phyloP scores from a whole-genome alignment of 2,329 filamentous ascomycete genomes.

The Microdochium trichocladiopsis region DNA sequence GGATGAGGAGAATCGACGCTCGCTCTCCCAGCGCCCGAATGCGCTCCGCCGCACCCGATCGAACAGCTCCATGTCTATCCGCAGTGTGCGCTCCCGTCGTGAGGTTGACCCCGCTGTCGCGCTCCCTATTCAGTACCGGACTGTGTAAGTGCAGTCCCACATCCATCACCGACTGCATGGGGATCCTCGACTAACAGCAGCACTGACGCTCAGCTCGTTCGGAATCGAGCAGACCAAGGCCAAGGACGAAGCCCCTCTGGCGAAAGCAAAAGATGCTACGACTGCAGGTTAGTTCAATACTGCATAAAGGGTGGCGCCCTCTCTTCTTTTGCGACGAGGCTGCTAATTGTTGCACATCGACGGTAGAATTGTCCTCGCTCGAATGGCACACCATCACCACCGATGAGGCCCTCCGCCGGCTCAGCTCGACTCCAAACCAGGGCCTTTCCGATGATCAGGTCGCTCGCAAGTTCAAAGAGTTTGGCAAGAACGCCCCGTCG shows the following conservation, averaged over 20 bases:
- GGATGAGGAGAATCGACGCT: constrained; percentile 26
- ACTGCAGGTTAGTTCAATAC: constrained; percentile 22
- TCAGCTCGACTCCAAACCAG: constrained; percentile 45
- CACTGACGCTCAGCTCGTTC: constrained; percentile 30
- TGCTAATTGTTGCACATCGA: background rate
- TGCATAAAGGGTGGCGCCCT: background rate
- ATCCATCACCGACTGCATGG: background rate
- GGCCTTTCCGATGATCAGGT: constrained; percentile 57
- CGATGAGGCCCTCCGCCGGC: constrained; percentile 51
- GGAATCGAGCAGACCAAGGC: constrained; percentile 49
- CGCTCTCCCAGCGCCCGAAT: constrained; percentile 9
- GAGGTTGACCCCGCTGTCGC: constrained; percentile 31
- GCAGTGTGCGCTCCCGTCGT: constrained; percentile 26
- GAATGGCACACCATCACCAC: constrained; percentile 60
- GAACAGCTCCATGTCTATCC: constrained; percentile 31
- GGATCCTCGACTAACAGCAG: background rate
- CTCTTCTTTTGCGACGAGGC: background rate
- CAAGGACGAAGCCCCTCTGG: constrained; percentile 28
- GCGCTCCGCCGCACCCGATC: constrained; percentile 18
- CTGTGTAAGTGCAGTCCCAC: constrained; percentile 30
- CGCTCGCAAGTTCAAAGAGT: constrained; percentile 44
- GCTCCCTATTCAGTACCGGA: constrained; percentile 48
- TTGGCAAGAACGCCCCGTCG: constrained; percentile 62
- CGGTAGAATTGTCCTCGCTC: constrained; percentile 49
- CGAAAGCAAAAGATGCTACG: constrained; percentile 32